A percentile compares a stretch with the other conserved stretches of the same genome.
phyloP scores from a whole-genome alignment of 2,329 filamentous ascomycete genomes.

The Triangularia setosa region DNA sequence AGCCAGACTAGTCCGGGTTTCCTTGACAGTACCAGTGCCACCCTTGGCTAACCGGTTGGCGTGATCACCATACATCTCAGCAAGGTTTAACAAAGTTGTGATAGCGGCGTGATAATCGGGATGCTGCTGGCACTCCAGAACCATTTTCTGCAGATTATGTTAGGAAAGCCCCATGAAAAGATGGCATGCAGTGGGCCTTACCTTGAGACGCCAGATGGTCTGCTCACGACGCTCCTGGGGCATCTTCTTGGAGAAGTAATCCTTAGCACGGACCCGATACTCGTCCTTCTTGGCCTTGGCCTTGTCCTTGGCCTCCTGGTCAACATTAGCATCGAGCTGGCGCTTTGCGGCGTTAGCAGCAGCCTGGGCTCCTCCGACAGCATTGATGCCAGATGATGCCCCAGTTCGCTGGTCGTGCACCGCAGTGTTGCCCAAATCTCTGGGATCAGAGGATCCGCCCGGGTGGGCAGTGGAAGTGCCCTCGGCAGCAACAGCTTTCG shows the following conservation, averaged over 20 bases:
- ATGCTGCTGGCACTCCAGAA: conserved; percentile 93
- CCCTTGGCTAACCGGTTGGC: conserved; percentile 62
- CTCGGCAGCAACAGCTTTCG: conserved; percentile 55
- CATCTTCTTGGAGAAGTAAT: conserved; percentile 82
- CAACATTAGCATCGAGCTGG: conserved; percentile 58
- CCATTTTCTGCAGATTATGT: conserved; percentile 68
- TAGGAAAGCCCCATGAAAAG: conserved; percentile 9
- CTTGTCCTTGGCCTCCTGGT: conserved; percentile 58
- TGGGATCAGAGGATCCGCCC: conserved; percentile 49
- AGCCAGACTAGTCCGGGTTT: conserved; percentile 64
- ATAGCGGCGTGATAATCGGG: conserved; percentile 92
- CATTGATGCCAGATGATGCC: conserved; percentile 47
- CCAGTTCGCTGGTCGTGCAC: conserved; percentile 45
- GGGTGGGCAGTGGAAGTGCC: conserved; percentile 56
- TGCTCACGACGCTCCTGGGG: conserved; percentile 91
- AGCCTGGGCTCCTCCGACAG: conserved; percentile 43
- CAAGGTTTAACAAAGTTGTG: conserved; percentile 76
- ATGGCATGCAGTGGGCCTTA: conserved; percentile 17
- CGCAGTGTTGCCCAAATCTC: conserved; percentile 44
- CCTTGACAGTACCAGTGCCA: conserved; percentile 65
- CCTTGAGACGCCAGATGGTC: conserved; percentile 79
- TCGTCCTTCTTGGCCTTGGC: conserved; percentile 38
- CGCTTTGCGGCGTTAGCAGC: conserved; percentile 47
- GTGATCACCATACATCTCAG: conserved; percentile 80
- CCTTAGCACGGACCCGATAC: conserved; percentile 47